Percentiles rank a stretch among this genome's conserved stretches.
Evolutionary conservation across 2,329 filamentous ascomycete genomes (phyloP).

Genomic region (Lanzia echinophila): DNA sequence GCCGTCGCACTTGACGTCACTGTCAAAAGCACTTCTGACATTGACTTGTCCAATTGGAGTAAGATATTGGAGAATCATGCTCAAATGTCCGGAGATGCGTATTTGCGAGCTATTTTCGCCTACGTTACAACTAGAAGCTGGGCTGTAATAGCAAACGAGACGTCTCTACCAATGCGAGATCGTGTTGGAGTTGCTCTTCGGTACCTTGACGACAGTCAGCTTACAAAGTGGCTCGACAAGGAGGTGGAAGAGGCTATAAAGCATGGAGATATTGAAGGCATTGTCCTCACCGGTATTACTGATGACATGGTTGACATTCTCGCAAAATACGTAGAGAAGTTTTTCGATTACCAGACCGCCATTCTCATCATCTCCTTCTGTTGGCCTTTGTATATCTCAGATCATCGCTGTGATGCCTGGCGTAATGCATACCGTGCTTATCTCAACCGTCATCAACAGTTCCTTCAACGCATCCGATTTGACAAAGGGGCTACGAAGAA

Average conservation of each 20-base stretch:
- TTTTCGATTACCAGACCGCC: conserved; percentile 72
- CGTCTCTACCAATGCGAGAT: conserved; percentile 66
- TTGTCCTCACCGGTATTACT: conserved; percentile 71
- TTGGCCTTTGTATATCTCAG: conserved; percentile 69
- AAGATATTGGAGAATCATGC: conserved; percentile 24
- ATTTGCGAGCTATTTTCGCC: conserved; percentile 71
- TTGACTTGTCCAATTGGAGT: conserved; percentile 29
- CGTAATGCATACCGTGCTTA: conserved; percentile 65
- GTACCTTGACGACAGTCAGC: conserved; percentile 54
- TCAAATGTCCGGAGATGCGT: conserved; percentile 60
- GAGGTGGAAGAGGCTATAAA: conserved; percentile 54
- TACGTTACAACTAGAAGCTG: conserved; percentile 73
- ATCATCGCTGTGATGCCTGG: conserved; percentile 69
- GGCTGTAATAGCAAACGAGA: conserved; percentile 65
- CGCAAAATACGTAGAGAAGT: conserved; percentile 67
- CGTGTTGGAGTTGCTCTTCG: conserved; percentile 67
- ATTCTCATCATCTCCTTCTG: conserved; percentile 68
- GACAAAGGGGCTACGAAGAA: conserved; percentile 68
- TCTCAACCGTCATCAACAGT: conserved; percentile 65
- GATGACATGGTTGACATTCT: conserved; percentile 68
- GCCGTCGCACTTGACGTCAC: conserved; percentile 61
- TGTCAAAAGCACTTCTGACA: conserved; percentile 40
- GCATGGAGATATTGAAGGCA: conserved; percentile 67
- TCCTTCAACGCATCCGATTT: conserved; percentile 70
- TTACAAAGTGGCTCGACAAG: conserved; percentile 61